Evolutionary conservation across 805 yeast genomes (phyloP), one percentile per base, ranked within the genome.

Genomic region (Candida multigemmis): DNA sequence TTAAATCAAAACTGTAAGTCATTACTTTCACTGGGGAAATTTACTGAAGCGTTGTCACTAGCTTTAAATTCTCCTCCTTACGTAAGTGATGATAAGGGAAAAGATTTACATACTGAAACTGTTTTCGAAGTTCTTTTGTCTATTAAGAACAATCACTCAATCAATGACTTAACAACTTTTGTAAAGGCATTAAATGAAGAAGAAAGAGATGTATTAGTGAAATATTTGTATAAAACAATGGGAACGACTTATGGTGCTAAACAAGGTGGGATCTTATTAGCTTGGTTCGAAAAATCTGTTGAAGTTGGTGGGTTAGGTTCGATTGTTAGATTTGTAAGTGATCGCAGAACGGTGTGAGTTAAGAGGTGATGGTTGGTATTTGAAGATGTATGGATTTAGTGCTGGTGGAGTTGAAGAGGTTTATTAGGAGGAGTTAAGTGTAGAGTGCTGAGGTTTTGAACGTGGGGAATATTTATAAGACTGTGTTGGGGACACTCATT

Each of bases 251-350:
- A 74, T 39, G 87, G 91, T 7, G 83, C 84, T 37, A 82, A 79
- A 42, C 85, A 78, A 37, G 94, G 96, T 12, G 94, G 94, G 24
- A 66, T 78, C 24, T 53, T 91, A 40, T 70, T 91, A 41, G 73
- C 79, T 17, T 91, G 98, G 98, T 84, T 79, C 48, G 96, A 89
- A 41, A 86, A 85, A 56, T 72, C 89, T 12, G 77, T 84, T 19
- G 93, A 80, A 35, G 59, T 71, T 12, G 73, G 87, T 10, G 97
- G 97, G 12, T 77, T 80, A 47, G 95, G 94, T 8, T 82, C 94
- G 22, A 77, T 91, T 40, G 82, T 82, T 26, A 74, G 95, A 41
- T 86, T 75, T 53, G 66, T 86, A 54, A 72, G 85, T 22, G 97
- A 89, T 56, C 74, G 94, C 59, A 71, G 91, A 49, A 71, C 84